A percentile compares a stretch with the other conserved stretches of the same genome.
These are phyloP conservation scores for Alternaria sp. DNA, from an alignment of 2,329 filamentous ascomycete species.

Conservation along the genomic window DNA sequence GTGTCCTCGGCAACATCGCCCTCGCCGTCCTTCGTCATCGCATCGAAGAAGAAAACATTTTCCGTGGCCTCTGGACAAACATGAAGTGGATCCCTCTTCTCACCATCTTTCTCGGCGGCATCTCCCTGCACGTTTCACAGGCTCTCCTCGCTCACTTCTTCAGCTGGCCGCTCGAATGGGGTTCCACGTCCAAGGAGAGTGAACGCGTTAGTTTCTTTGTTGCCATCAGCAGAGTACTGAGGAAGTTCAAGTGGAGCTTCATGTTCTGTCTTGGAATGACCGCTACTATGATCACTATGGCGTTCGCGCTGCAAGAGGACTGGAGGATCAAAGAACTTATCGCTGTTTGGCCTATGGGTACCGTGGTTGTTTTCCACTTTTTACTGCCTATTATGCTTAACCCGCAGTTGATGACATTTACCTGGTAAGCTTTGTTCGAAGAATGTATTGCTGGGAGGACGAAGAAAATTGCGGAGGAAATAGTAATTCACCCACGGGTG, in stretches of 20 bases:
- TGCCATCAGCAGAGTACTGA: constrained; percentile 80
- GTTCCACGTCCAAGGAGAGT: constrained; percentile 82
- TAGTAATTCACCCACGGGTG: neutral
- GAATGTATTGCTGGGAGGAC: neutral
- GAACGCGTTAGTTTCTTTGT: constrained; percentile 86
- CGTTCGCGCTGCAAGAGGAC: constrained; percentile 70
- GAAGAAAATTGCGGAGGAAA: neutral
- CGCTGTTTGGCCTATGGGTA: constrained; percentile 76
- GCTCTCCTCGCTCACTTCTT: constrained; percentile 85
- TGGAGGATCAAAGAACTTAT: constrained; percentile 62
- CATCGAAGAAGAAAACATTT: constrained; percentile 62
- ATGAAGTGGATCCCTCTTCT: constrained; percentile 72
- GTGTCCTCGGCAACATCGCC: constrained; percentile 66
- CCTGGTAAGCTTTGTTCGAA: constrained; percentile 63
- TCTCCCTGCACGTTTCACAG: constrained; percentile 82
- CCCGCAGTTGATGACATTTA: constrained; percentile 82
- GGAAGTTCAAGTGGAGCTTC: constrained; percentile 74
- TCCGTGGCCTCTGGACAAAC: constrained; percentile 63
- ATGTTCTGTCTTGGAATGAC: constrained; percentile 69
- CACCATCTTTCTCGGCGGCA: constrained; percentile 82
- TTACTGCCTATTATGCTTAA: constrained; percentile 77
- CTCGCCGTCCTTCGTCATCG: constrained; percentile 72
- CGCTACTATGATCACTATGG: constrained; percentile 71
- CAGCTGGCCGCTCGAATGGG: constrained; percentile 86
- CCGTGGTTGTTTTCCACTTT: constrained; percentile 74